Conservation (phyloP, 352 stramenopile species). For the Lagenidium sp. region DNA sequence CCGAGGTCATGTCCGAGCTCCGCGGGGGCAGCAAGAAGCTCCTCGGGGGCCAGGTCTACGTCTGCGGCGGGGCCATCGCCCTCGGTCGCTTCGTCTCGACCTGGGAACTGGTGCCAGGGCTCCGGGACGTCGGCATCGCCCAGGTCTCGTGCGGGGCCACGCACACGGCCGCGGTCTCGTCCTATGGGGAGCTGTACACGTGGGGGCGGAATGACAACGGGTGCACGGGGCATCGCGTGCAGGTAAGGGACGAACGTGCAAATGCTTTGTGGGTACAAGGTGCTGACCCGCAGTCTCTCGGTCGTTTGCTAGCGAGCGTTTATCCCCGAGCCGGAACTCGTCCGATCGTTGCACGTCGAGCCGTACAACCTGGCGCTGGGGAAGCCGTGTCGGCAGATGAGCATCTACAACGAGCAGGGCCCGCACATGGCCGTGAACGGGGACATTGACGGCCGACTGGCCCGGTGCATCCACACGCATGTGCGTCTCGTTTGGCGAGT, state of each 20-base stretch:
- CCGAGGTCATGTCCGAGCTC: constrained; percentile 52
- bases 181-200: constrained; percentile 87
- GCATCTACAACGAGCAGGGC: constrained; percentile 85
- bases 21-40: constrained; percentile 46
- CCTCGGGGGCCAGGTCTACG: constrained; percentile 78
- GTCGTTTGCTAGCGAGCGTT: constrained; percentile 33
- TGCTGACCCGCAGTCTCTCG: no score
- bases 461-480: constrained; percentile 85
- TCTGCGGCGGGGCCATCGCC: constrained; percentile 76
- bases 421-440: constrained; percentile 81
- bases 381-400: constrained; percentile 76
- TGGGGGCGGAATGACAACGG: constrained; percentile 88
- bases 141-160: constrained; percentile 82
- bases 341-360: constrained; percentile 77
- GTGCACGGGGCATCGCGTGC: constrained; percentile 78
- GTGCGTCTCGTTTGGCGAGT: constrained; percentile 9
- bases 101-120: constrained; percentile 64
- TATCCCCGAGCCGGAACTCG: constrained; percentile 58
- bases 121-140: constrained; percentile 37
- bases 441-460: constrained; percentile 49
- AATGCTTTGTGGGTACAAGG: no score
- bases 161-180: constrained; percentile 87
- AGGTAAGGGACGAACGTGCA: no score
- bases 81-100: constrained; percentile 61
- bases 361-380: constrained; percentile 85